phyloP scores from a whole-genome alignment of 306 rosid genomes.

The Cucumis sativus region Cucumber_9930_V3 NC_026655.2:24729501-24730000 shows the following conservation, averaged over 20 bases:
- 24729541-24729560: slow-evolving; percentile 95
- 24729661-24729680: slow-evolving; percentile 5
- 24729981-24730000: no score
- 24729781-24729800: slow-evolving; percentile 58
- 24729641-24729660: background rate
- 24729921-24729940: no score
- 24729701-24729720: no score
- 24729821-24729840: no score
- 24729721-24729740: background rate
- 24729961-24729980: no score
- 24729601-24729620: slow-evolving; percentile 74
- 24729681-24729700: background rate
- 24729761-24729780: slow-evolving; percentile 87
- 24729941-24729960: no score
- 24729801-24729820: no score
- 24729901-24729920: no score
- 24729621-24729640: slow-evolving; percentile 84
- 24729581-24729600: slow-evolving; percentile 90
- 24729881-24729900: no score
- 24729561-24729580: slow-evolving; percentile 89
- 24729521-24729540: slow-evolving; percentile 54
- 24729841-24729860: no score
- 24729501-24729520: background rate
- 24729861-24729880: no score
- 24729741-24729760: slow-evolving; percentile 59